Evolutionary conservation across 169 alveolate species (phyloP), one percentile per base, ranked within the genome.

Genomic region (Eimeria tenella): DNA sequence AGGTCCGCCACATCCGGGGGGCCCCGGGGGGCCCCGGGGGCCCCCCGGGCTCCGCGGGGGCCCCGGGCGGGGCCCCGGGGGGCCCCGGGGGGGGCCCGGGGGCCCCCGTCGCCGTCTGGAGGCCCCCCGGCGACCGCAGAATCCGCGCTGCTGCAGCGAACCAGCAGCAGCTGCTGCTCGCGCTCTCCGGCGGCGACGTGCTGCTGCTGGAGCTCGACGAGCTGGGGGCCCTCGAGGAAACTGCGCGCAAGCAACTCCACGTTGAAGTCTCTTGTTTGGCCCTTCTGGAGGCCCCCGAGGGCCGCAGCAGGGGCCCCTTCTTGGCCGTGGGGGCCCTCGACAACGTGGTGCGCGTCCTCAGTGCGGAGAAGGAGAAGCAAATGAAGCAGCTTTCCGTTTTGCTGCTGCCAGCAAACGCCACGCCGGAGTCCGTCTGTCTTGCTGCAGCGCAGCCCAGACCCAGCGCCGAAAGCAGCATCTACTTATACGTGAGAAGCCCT

Each of bases 241-340:
- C 97, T 31, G 97, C 95, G 49, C 93, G 96, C 58, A 94, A 97
- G 52, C 96, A 96, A 68, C 70, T 98, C 81, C 96, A 96, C 84
- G 98, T 97, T 50, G 99, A 98, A 93, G 97, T 97, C 49, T 96
- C 98, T 10, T 98, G 99, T 81, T 93, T 98, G 94, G 98, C 96
- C 95, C 95, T 97, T 90, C 99, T 95, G 94, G 99, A 98, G 53
- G 98, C 98, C 15, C 98, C 98, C 25, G 97, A 96, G 63, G 99
- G 98, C 5, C 97, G 99, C 93, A 71, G 96, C 21, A 97, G 99
- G 93, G 98, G 99, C 60, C 98, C 97, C 95, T 99, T 98, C 96
- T 95, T 77, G 79, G 99, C 99, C 15, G 99, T 98, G 11, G 99
- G 99, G 7, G 98, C 98, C 58, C 95, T 97, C 68, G 99, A 99